These are phyloP conservation scores for Heteromeles arbutifolia DNA, from an alignment of 306 rosid species.

Conservation along the genomic window DNA sequence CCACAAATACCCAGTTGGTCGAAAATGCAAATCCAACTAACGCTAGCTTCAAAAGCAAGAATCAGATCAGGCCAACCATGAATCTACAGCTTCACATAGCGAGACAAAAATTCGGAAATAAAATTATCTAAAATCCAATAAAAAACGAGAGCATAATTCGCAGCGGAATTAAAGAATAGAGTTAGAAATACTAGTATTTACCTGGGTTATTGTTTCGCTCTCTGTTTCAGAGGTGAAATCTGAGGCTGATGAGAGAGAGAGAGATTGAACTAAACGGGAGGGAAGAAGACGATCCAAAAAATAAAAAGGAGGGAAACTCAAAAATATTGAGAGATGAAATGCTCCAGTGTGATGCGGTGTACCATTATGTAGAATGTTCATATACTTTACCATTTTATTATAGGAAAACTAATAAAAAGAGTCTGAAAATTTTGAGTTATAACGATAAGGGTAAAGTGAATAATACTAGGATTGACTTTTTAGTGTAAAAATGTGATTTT, in stretches of 20 bases:
- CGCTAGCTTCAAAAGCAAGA: neutral
- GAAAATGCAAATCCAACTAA: neutral
- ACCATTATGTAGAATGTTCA: neutral
- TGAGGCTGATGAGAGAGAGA: neutral
- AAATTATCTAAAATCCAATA: neutral
- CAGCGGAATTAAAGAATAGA: neutral
- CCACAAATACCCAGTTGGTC: neutral
- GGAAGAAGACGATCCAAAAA: slow-evolving; percentile 2
- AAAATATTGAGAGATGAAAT: neutral
- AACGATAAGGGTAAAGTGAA: too few relatives aligned
- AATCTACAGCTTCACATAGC: neutral
- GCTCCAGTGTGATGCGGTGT: neutral
- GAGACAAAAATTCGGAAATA: neutral
- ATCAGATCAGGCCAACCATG: neutral
- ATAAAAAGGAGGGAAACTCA: slow-evolving; percentile 23
- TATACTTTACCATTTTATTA: too few relatives aligned
- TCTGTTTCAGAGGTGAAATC: neutral
- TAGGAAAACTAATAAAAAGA: too few relatives aligned
- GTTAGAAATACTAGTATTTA: neutral
- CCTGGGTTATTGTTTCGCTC: slow-evolving; percentile 7
- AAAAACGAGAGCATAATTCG: too few relatives aligned
- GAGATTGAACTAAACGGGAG: neutral
- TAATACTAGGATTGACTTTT: too few relatives aligned
- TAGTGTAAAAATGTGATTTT: too few relatives aligned
- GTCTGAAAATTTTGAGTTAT: too few relatives aligned